Evolutionary conservation across 169 alveolate genomes (phyloP).

Genomic region (Toxoplasma gondii): DNA sequence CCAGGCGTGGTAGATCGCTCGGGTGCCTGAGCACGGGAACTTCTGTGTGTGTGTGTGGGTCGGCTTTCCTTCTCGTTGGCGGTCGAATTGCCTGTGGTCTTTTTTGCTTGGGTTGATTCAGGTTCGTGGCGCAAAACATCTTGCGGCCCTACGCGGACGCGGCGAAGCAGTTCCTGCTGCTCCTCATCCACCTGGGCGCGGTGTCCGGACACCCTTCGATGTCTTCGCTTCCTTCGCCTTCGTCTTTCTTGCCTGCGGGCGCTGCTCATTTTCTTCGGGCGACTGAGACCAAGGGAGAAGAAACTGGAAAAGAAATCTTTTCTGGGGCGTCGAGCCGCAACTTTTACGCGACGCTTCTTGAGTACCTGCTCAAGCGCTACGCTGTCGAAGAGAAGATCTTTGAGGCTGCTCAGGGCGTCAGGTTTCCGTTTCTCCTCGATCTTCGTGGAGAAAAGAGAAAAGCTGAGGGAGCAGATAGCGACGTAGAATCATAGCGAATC

Average conservation of each 20-base stretch:
- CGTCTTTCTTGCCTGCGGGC: not conserved
- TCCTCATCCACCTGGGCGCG: not conserved
- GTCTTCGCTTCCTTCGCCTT: not conserved
- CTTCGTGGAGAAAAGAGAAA: not conserved
- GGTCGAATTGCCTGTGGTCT: not conserved
- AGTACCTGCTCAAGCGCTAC: conserved; percentile 25
- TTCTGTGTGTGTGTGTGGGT: no score
- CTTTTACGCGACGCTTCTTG: not conserved
- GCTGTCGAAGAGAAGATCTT: not conserved
- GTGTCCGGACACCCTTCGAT: not conserved
- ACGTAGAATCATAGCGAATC: not conserved
- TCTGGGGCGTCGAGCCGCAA: not conserved
- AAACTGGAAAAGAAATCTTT: not conserved
- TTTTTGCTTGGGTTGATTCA: not conserved
- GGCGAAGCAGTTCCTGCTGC: not conserved
- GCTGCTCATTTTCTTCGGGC: not conserved
- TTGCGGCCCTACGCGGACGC: not conserved
- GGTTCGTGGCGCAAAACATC: conserved; percentile 35
- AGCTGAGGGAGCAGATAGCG: not conserved
- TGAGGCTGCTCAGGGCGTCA: not conserved
- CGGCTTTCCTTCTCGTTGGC: no score
- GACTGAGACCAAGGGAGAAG: not conserved
- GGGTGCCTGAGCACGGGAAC: no score
- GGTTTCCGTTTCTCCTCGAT: not conserved
- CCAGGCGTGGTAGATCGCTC: no score